Evolutionary conservation across 2,329 filamentous ascomycete species (phyloP).

Genomic region (Byssoonygena ceratinophila): DNA sequence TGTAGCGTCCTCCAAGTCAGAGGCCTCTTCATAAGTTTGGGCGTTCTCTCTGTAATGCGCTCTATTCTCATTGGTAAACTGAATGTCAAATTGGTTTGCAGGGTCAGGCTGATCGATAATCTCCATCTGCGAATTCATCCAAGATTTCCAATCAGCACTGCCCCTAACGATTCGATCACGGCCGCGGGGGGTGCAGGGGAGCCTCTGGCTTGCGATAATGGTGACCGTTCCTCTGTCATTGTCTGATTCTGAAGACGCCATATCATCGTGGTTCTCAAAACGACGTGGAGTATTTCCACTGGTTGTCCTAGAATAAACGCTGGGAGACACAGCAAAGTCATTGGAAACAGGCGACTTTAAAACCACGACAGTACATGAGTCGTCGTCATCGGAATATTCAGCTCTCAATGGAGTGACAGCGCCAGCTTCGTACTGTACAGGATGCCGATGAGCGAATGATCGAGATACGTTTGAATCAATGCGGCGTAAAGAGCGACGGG

Average conservation of each 20-base stretch:
- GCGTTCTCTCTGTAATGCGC: slow-evolving; percentile 25
- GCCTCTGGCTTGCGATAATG: slow-evolving; percentile 17
- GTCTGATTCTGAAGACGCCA: slow-evolving; percentile 11
- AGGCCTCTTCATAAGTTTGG: slow-evolving; percentile 19
- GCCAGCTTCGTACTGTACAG: background rate
- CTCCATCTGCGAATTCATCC: slow-evolving; percentile 22
- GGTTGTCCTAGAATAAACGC: slow-evolving; percentile 28
- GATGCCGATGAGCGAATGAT: background rate
- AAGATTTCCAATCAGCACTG: slow-evolving; percentile 20
- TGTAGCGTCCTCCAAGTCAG: background rate
- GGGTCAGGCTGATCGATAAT: slow-evolving; percentile 12
- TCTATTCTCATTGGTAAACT: slow-evolving; percentile 9
- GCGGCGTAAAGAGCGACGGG: background rate
- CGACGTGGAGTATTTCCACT: slow-evolving; percentile 20
- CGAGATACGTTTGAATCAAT: background rate
- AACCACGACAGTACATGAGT: slow-evolving; percentile 16
- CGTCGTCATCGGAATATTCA: slow-evolving; percentile 14
- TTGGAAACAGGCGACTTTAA: background rate
- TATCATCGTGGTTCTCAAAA: slow-evolving; percentile 5
- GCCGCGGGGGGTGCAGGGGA: slow-evolving; percentile 13
- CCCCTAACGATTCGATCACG: slow-evolving; percentile 5
- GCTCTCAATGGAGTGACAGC: slow-evolving; percentile 3
- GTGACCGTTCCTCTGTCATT: slow-evolving; percentile 19
- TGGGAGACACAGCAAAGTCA: slow-evolving; percentile 21
- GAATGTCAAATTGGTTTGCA: background rate